phyloP scores from a whole-genome alignment of 805 yeast species.

The Scheffersomyces amazonensis region DNA sequence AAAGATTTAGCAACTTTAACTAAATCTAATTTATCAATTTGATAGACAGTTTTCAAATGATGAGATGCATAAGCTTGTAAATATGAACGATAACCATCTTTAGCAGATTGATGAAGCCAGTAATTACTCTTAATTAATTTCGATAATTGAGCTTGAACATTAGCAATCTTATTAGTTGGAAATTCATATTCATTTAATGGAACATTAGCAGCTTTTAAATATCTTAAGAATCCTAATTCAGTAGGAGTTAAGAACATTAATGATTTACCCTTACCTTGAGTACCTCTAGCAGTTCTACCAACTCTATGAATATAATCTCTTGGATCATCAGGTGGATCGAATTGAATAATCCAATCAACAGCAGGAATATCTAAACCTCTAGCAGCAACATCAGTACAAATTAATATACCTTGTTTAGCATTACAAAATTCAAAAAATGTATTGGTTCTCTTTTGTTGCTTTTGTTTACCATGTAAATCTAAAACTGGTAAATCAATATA shows the following conservation, averaged over 20 bases:
- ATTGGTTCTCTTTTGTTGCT: conserved; percentile 97
- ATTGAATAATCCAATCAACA: conserved; percentile 98
- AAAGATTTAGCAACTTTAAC: conserved; percentile 93
- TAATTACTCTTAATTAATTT: conserved; percentile 88
- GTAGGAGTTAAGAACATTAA: conserved; percentile 93
- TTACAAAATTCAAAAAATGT: conserved; percentile 98
- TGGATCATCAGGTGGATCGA: conserved; percentile 99
- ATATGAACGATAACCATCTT: conserved; percentile 96
- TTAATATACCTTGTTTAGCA: conserved; percentile 87
- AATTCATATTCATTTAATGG: conserved; percentile 97
- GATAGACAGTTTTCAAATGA: conserved; percentile 93
- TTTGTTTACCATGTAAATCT: conserved; percentile 96
- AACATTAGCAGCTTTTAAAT: conserved; percentile 93
- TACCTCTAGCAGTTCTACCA: conserved; percentile 97
- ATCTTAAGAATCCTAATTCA: conserved; percentile 91
- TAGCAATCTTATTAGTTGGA: conserved; percentile 91
- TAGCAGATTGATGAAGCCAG: conserved; percentile 92
- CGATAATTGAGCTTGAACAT: conserved; percentile 90
- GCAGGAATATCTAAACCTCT: conserved; percentile 98
- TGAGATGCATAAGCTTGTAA: conserved; percentile 97
- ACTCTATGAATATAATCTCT: conserved; percentile 98
- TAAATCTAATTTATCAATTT: conserved; percentile 90
- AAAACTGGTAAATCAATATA: conserved; percentile 96
- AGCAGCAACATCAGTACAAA: conserved; percentile 99
- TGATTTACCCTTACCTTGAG: conserved; percentile 85